Evolutionary conservation across 495 filamentous ascomycete genomes (phyloP), one percentile per base, ranked within the genome.

Genomic region (Letharia lupina): DNA sequence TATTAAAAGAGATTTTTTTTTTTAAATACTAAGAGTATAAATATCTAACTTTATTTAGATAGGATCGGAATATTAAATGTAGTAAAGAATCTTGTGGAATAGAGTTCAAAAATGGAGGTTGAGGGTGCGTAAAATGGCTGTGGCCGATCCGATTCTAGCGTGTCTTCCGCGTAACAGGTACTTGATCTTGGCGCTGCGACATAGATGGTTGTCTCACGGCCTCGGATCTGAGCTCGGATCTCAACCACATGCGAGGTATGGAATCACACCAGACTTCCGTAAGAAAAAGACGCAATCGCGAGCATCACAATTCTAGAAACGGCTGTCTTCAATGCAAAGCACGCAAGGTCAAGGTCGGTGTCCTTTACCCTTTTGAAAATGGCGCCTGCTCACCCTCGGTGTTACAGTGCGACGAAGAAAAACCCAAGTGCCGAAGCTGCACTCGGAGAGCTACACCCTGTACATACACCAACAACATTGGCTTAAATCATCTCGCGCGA

Each of bases 251-350:
- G 33, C 13, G 40, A 64, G 39, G 41, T 44, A 65, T 65, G 64
- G 64, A 65, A 7, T 42, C 47, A 45, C 31, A 31, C 7, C 57
- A 65, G n/a, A 35, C 31, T 23, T 45, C 57, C 28, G 64, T 45
- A 35, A 44, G 57, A 18, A 65, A 65, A 58, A 57, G 64, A 18
- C 64, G 64, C 44, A 65, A 65, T 23, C 54, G 64, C 18, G 64
- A 60, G 20, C 83, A 86, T 73, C 81, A 77, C 42, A 86, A 86
- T 68, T 85, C 83, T 16, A 78, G 82, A 48, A 78, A 77, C 67
- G 84, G 84, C 8, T 86, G 84, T 65, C 75, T 79, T 44, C 81
- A 84, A 67, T 86, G 84, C 72, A 86, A 85, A 71, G 77, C 77
- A 63, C 73, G 84, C 35, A 81, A 82, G 57, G 81, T 85, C 70